Evolutionary conservation across 2,329 filamentous ascomycete species (phyloP).

Genomic region (Xylariales sp.): DNA sequence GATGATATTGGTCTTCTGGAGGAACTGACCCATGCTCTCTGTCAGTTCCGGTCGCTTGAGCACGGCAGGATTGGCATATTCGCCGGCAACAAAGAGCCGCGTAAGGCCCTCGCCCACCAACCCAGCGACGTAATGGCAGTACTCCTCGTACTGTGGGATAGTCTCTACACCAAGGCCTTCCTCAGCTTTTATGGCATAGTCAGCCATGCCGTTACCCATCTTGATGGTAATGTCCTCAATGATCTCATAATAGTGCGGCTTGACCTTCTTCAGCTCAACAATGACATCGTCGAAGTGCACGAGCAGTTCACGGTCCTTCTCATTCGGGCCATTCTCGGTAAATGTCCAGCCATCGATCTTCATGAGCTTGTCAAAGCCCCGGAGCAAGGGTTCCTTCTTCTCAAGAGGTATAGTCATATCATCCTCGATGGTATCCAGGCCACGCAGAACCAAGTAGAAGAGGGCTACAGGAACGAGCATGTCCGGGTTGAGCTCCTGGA

Average conservation of each 20-base stretch:
- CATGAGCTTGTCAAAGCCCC: conserved; percentile 75
- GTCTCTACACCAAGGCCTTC: conserved; percentile 76
- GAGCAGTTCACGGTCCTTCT: conserved; percentile 90
- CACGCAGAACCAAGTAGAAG: conserved; percentile 90
- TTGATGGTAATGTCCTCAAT: conserved; percentile 89
- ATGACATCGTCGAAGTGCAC: conserved; percentile 90
- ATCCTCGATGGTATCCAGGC: conserved; percentile 97
- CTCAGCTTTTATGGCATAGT: conserved; percentile 83
- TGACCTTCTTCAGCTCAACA: conserved; percentile 81
- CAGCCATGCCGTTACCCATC: conserved; percentile 99
- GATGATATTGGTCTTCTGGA: conserved; percentile 99
- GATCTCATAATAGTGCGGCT: conserved; percentile 76
- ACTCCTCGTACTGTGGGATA: conserved; percentile 85
- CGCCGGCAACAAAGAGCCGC: conserved; percentile 79
- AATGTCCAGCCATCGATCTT: conserved; percentile 89
- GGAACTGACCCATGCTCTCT: conserved; percentile 94
- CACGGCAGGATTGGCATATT: conserved; percentile 81
- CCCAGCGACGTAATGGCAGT: conserved; percentile 98
- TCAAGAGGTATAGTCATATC: conserved; percentile 86
- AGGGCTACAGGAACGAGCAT: conserved; percentile 82
- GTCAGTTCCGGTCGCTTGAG: conserved; percentile 74
- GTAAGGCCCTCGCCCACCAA: conserved; percentile 95
- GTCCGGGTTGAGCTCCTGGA: conserved; percentile 92
- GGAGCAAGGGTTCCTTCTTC: conserved; percentile 80
- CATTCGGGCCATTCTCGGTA: conserved; percentile 76